phyloP scores from a whole-genome alignment of 345 rosid genomes.

The Turritis glabra region DNA sequence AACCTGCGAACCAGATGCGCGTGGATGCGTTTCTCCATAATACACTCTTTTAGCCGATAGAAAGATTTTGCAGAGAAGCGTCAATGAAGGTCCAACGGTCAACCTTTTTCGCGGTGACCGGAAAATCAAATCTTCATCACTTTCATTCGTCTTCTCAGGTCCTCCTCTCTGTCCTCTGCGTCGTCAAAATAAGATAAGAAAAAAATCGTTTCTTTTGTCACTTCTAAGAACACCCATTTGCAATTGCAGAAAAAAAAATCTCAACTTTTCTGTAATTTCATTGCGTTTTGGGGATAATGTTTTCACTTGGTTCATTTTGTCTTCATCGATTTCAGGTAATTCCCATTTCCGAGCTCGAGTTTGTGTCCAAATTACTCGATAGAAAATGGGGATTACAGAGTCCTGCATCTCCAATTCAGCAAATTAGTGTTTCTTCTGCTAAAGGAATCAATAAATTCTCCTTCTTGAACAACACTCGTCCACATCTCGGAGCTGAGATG shows the following conservation, averaged over 20 bases:
- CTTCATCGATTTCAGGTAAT: constrained; percentile 35
- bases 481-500: constrained; percentile 47
- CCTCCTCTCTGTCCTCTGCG: not conserved
- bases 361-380: constrained; percentile 53
- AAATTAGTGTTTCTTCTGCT: constrained; percentile 43
- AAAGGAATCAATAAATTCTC: constrained; percentile 32
- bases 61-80: constrained; percentile 16
- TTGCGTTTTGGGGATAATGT: not conserved
- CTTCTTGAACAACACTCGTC: constrained; percentile 45
- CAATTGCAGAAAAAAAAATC: not conserved
- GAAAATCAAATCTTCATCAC: constrained; percentile 27
- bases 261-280: not conserved
- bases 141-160: constrained; percentile 35
- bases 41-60: not conserved
- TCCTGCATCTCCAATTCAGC: constrained; percentile 68
- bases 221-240: constrained; percentile 18
- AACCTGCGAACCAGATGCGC: constrained; percentile 8
- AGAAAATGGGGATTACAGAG: constrained; percentile 64
- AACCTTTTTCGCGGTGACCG: constrained; percentile 1
- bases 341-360: constrained; percentile 35
- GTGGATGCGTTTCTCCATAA: not conserved
- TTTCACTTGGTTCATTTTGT: not conserved
- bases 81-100: constrained; percentile 39
- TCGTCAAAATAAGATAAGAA: not conserved
- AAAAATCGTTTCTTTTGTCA: not conserved